Evolutionary conservation across 1,284 basidiomycete species (phyloP), one percentile per base, ranked within the genome.

Genomic region (Mycosarcoma mackinlayi): DNA sequence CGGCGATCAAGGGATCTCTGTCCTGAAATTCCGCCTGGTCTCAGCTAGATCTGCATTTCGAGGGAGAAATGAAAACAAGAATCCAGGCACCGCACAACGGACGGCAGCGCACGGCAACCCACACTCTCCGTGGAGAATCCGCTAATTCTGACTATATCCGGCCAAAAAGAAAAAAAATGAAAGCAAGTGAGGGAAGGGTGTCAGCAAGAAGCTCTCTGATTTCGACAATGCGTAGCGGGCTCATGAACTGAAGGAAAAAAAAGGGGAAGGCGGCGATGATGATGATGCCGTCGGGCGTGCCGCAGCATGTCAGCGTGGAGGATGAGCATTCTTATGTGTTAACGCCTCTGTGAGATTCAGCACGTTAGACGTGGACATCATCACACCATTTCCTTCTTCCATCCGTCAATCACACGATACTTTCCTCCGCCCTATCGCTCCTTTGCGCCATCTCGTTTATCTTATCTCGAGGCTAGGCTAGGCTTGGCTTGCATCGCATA

Each of bases 301-400:
- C n/a, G 33, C n/a, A 35, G 6, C 8, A 16, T 11, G 33, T 35
- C 9, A 21, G 4, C 19, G 37, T 21, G 19, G 37, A 21, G 30
- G 37, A 38, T 4, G 16, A 18, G n/a, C 37, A 7, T 8, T 38
- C 19, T 9, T 19, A 14, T 38, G 37, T 5, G 9, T 5, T 16
- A 21, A 16, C 10, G 37, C 7, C 21, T 21, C 16, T 10, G 18
- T 18, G 34, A 14, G 7, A 27, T 13, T 31, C 19, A 42, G 49
- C 49, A 52, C 49, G 49, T 24, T 35, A 52, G 38, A 34, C 21
- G 28, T 14, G n/a, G 8, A 11, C 23, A 18, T 34, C 16, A 39
- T 42, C 41, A 44, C 50, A 52, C 25, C 50, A 53, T 45, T 35
- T 25, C n/a, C 21, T n/a, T 30, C 5, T 31, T 19, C 10, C 34